Evolutionary conservation across 2,329 filamentous ascomycete species (phyloP).

Genomic region (Penicillium sp.): DNA sequence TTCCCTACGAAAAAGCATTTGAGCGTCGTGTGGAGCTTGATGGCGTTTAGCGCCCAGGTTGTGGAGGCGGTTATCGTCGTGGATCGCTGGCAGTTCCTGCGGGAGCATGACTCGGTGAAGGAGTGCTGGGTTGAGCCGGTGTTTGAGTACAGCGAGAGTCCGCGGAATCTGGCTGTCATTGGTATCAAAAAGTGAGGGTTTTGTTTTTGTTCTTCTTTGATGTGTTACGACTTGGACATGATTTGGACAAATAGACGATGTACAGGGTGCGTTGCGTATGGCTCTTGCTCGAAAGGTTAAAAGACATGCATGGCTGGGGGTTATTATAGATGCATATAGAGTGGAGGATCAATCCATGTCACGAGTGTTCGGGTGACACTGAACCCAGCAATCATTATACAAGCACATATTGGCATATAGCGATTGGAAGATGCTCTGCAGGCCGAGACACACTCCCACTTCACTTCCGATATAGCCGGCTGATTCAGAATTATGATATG

Average conservation of each 20-base stretch:
- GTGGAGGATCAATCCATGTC: background rate
- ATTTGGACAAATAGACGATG: background rate
- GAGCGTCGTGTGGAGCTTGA: conserved; percentile 86
- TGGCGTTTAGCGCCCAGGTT: conserved; percentile 91
- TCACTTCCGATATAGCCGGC: too few relatives aligned
- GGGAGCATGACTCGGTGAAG: conserved; percentile 73
- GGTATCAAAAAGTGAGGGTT: conserved; percentile 69
- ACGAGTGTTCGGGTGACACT: background rate
- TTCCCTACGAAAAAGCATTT: conserved; percentile 73
- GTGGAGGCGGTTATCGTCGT: conserved; percentile 88
- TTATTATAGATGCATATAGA: background rate
- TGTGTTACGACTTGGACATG: conserved; percentile 6
- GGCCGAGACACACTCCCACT: too few relatives aligned
- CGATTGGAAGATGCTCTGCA: too few relatives aligned
- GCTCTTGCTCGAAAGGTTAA: background rate
- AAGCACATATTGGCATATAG: too few relatives aligned
- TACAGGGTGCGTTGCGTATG: background rate
- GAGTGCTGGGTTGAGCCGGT: conserved; percentile 90
- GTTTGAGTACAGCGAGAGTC: conserved; percentile 84
- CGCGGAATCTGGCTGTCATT: conserved; percentile 89
- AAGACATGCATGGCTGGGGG: background rate
- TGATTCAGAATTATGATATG: too few relatives aligned
- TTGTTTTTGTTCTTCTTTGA: background rate
- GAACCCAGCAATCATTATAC: background rate
- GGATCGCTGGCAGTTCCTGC: conserved; percentile 85